A percentile compares a stretch with the other conserved stretches of the same genome.
These are phyloP conservation scores for Glutinoglossum americanum DNA, from an alignment of 495 filamentous ascomycete genomes.

Conservation along the genomic window DNA sequence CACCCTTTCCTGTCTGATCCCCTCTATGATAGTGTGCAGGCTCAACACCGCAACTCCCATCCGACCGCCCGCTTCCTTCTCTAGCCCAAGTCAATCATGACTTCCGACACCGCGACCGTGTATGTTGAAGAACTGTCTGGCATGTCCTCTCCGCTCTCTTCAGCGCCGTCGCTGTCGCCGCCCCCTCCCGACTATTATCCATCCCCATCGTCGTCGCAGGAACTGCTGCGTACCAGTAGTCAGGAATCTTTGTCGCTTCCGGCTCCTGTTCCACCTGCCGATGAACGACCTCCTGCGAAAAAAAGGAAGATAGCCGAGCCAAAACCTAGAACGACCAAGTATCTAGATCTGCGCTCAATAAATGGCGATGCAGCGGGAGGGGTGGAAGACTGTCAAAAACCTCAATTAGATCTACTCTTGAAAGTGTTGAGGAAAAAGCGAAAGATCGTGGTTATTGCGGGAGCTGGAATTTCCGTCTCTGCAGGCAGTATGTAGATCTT, in stretches of 20 bases:
- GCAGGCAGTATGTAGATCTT: constrained; percentile 59
- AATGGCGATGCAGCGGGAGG: constrained; percentile 16
- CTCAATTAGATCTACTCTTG: constrained; percentile 43
- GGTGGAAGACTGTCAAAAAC: constrained; percentile 24
- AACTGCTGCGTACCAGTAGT: constrained; percentile 18
- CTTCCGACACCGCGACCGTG: background rate
- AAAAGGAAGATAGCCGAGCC: constrained; percentile 45
- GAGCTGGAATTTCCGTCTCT: constrained; percentile 87
- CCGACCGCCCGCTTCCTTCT: background rate
- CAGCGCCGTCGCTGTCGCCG: constrained; percentile 29
- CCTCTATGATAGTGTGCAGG: background rate
- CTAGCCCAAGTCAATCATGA: background rate
- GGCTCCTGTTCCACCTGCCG: background rate
- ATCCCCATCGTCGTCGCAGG: constrained; percentile 32
- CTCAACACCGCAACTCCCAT: background rate
- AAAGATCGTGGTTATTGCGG: constrained; percentile 92
- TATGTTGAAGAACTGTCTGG: constrained; percentile 17
- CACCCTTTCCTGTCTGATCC: background rate
- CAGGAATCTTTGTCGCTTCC: background rate
- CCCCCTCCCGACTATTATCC: constrained; percentile 31
- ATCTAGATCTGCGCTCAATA: constrained; percentile 40
- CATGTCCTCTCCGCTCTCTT: constrained; percentile 32
- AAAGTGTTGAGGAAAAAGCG: constrained; percentile 66
- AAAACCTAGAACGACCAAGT: constrained; percentile 53
- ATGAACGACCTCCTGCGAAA: constrained; percentile 37